A percentile compares a stretch with the other conserved stretches of the same genome.
Evolutionary conservation across 345 rosid species (phyloP).

Genomic region (Salix dunnii): DNA sequence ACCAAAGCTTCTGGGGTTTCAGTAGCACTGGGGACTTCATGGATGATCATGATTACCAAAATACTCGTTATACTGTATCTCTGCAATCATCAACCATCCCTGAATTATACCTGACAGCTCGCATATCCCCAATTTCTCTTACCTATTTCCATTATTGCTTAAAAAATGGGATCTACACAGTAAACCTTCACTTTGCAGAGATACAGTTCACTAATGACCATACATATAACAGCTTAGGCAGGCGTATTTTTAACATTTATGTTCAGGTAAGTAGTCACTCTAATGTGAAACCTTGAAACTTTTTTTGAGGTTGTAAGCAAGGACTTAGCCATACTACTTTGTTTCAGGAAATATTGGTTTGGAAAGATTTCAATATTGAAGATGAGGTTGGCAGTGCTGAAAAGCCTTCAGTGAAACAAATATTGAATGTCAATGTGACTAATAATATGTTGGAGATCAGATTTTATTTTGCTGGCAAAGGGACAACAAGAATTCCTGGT

Average conservation of each 20-base stretch:
- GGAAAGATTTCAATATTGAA: slow-evolving; percentile 25
- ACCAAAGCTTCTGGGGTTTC: slow-evolving; percentile 50
- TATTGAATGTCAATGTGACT: slow-evolving; percentile 16
- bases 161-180: slow-evolving; percentile 49
- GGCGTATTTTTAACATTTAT: slow-evolving; percentile 59
- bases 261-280: slow-evolving; percentile 42
- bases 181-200: slow-evolving; percentile 59
- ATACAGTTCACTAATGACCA: slow-evolving; percentile 47
- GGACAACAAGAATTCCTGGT: slow-evolving; percentile 21
- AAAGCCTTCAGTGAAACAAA: slow-evolving; percentile 13
- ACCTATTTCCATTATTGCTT: slow-evolving; percentile 69
- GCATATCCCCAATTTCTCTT: slow-evolving; percentile 56
- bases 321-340: not conserved
- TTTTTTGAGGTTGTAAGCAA: not conserved
- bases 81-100: slow-evolving; percentile 35
- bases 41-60: slow-evolving; percentile 55
- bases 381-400: slow-evolving; percentile 14
- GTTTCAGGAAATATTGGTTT: slow-evolving; percentile 20
- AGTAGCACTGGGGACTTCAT: slow-evolving; percentile 68
- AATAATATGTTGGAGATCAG: slow-evolving; percentile 23
- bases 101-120: slow-evolving; percentile 43
- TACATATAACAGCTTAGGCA: slow-evolving; percentile 46
- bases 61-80: slow-evolving; percentile 25
- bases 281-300: not conserved
- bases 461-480: slow-evolving; percentile 28